Percentiles rank a stretch among this genome's conserved stretches.
phyloP scores from a whole-genome alignment of 345 rosid species.

The Linum lewisii region DNA sequence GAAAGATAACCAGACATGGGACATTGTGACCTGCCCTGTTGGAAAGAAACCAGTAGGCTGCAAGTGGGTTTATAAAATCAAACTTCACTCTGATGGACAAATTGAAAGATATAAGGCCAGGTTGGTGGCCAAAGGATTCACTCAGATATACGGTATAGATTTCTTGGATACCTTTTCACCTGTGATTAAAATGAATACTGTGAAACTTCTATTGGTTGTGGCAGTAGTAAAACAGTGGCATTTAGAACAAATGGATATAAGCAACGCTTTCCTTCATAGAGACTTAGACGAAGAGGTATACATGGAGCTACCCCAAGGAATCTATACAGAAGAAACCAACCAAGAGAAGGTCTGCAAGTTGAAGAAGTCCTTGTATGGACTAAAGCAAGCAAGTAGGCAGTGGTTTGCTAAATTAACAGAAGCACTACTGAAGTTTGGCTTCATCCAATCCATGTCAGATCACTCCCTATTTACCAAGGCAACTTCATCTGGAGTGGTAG shows the following conservation, averaged over 20 bases:
- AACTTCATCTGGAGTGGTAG: no score
- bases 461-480: background rate
- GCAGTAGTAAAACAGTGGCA: background rate
- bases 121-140: background rate
- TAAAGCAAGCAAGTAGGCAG: background rate
- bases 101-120: background rate
- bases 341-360: background rate
- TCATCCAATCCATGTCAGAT: background rate
- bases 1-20: background rate
- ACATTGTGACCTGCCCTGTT: background rate
- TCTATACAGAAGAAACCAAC: no score
- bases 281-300: constrained; percentile 1
- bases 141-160: background rate
- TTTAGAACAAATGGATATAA: background rate
- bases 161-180: background rate
- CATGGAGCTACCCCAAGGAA: background rate
- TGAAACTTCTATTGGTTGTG: background rate
- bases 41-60: background rate
- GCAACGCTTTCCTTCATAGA: background rate
- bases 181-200: background rate
- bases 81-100: background rate
- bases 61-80: background rate
- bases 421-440: background rate
- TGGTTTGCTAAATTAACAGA: background rate
- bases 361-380: background rate